Base-by-base conservation (phyloP, 495 filamentous ascomycete species). In the Polyplosphaeria fusca region DNA sequence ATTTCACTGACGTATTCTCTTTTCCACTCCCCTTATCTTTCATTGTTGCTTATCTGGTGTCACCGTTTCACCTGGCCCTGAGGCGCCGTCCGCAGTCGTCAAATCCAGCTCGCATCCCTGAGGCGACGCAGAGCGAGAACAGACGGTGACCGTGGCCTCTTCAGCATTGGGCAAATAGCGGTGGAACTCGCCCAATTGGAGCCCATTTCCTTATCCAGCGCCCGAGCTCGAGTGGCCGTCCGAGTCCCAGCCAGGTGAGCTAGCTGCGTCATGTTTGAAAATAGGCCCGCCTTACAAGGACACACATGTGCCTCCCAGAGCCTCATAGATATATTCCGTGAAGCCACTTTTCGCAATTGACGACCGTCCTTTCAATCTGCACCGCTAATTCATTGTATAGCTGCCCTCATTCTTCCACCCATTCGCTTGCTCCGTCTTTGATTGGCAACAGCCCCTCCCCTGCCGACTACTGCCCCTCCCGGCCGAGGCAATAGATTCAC, bases 151-250 rank as follows among this genome's bases (percentile, higher is more conserved):
- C 48, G 38, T 45, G 40, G 14, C 16, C 39, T 42, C 14, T 30
- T 39, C 49, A 28, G 24, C 19, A 23, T 44, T 2, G 26, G 24
- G 42, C 22, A 57, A 59, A 44, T 7, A 59, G 51, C 51, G 51
- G 44, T 55, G 58, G 51, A n/a, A 42, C 44, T 24, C 35, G 58
- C 23, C 58, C 58, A 61, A 61, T 61, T 61, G 58, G 7, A 61
- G 16, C 16, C 16, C 25, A 4, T 7, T 27, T 16, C 38, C 50
- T 61, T 61, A 61, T 61, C 58, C 51, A 32, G 35, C 50, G 28
- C 30, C 55, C 18, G 18, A 47, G 40, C 50, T 49, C 46, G 41
- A 42, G 22, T 38, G 42, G 13, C 35, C 4, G 4, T 18, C 2
- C 23, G 47, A 32, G 22, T 19, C 12, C 32, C 49, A 40, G 42